Percentiles rank a stretch among this genome's conserved stretches.
These are phyloP conservation scores for Exserohilum turcica DNA, from an alignment of 2,329 filamentous ascomycete species.

Conservation along the genomic window DNA sequence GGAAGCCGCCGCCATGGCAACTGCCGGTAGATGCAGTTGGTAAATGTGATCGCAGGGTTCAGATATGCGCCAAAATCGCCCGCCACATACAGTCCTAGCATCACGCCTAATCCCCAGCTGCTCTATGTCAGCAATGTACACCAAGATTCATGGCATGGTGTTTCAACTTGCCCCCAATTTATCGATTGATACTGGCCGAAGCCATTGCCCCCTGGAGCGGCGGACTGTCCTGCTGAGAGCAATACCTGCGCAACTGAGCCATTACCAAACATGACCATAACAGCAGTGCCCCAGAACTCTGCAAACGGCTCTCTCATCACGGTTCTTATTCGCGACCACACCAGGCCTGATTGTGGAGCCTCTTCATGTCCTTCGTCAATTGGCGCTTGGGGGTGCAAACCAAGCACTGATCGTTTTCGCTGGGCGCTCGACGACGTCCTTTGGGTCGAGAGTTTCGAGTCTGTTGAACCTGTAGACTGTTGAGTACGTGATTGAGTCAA, in stretches of 20 bases:
- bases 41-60: constrained; percentile 69
- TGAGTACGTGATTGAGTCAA: constrained; percentile 28
- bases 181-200: constrained; percentile 52
- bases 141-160: background rate
- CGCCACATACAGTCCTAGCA: constrained; percentile 64
- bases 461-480: constrained; percentile 18
- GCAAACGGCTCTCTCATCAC: constrained; percentile 52
- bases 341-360: constrained; percentile 41
- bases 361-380: constrained; percentile 51
- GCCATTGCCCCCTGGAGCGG: constrained; percentile 50
- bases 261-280: constrained; percentile 53
- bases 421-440: constrained; percentile 32
- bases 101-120: constrained; percentile 47
- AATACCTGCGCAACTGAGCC: constrained; percentile 52
- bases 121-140: constrained; percentile 3
- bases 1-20: constrained; percentile 73
- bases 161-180: constrained; percentile 46
- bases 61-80: constrained; percentile 71
- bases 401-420: constrained; percentile 34
- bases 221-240: constrained; percentile 43
- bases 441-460: constrained; percentile 12
- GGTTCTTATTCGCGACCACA: constrained; percentile 47
- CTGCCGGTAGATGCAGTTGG: constrained; percentile 70
- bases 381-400: constrained; percentile 49
- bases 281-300: constrained; percentile 52